Conservation (phyloP, 345 rosid genomes). For the Psidium guajava region DNA sequence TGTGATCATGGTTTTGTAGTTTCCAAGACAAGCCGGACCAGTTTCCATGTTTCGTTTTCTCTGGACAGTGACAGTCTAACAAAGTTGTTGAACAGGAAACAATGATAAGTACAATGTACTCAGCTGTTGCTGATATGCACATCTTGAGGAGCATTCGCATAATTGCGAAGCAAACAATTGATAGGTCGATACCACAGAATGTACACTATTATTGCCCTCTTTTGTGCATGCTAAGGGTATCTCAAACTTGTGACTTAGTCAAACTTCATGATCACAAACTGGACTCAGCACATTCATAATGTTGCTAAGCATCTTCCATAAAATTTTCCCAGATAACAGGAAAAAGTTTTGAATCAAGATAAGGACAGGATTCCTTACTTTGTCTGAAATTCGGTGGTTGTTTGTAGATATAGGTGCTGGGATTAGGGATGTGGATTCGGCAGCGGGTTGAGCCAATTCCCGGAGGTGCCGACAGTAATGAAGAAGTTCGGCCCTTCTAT, state of each 20-base stretch:
- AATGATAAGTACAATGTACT: background rate
- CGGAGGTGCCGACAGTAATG: constrained; percentile 23
- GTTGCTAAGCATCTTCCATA: background rate
- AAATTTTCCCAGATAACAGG: background rate
- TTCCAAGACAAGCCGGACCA: constrained; percentile 21
- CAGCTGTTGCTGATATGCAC: background rate
- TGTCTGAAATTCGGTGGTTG: background rate
- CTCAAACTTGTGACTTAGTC: background rate
- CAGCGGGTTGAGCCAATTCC: constrained; percentile 12
- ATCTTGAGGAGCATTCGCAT: background rate
- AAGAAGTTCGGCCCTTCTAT: constrained; percentile 43
- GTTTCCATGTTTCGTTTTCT: constrained; percentile 3
- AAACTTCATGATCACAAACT: background rate
- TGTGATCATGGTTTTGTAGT: constrained; percentile 13
- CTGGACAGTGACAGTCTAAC: constrained; percentile 9
- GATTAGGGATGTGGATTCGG: background rate
- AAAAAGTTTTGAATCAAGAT: background rate
- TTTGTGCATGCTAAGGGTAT: background rate
- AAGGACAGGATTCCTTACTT: background rate
- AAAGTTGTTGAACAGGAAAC: background rate
- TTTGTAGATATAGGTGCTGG: constrained; percentile 11
- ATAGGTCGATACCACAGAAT: background rate
- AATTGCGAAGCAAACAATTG: background rate
- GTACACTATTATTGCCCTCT: background rate
- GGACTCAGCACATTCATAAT: background rate